phyloP scores from a whole-genome alignment of 768 basidiomycete genomes.

The Collybia sordida region DNA sequence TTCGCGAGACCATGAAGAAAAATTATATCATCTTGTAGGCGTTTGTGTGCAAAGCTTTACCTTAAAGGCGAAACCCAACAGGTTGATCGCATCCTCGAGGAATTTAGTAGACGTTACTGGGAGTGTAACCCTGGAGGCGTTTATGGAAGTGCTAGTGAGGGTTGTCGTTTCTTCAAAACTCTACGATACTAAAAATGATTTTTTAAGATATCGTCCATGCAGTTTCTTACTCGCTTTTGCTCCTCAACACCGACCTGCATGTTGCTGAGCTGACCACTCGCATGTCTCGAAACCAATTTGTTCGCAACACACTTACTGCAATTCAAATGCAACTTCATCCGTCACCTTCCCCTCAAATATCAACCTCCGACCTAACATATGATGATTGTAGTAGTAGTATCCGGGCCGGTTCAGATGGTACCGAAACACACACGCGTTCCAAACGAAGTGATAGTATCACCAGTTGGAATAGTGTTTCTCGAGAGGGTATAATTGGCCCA shows the following conservation, averaged over 20 bases:
- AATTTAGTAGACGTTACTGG: slow-evolving; percentile 89
- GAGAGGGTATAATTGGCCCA: slow-evolving; percentile 48
- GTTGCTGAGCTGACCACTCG: slow-evolving; percentile 85
- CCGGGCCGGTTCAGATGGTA: slow-evolving; percentile 57
- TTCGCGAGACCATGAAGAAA: neutral
- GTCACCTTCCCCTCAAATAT: slow-evolving; percentile 42
- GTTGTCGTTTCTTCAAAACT: slow-evolving; percentile 1
- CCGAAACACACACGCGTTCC: slow-evolving; percentile 51
- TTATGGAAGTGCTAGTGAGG: slow-evolving; percentile 86
- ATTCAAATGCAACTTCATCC: slow-evolving; percentile 79
- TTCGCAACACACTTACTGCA: slow-evolving; percentile 86
- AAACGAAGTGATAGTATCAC: slow-evolving; percentile 83
- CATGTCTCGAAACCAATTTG: slow-evolving; percentile 92
- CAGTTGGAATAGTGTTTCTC: slow-evolving; percentile 80
- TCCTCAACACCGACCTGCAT: slow-evolving; percentile 97
- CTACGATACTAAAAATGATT: slow-evolving; percentile 4
- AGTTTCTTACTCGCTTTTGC: slow-evolving; percentile 86
- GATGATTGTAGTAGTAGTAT: slow-evolving; percentile 67
- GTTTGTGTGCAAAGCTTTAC: slow-evolving; percentile 87
- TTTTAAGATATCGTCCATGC: slow-evolving; percentile 89
- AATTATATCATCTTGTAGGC: slow-evolving; percentile 40
- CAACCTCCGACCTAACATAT: slow-evolving; percentile 60
- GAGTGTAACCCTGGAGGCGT: slow-evolving; percentile 81
- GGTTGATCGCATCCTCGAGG: slow-evolving; percentile 93
- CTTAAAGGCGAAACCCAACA: slow-evolving; percentile 97